A percentile compares a stretch with the other conserved stretches of the same genome.
These are phyloP conservation scores for Solanum microdontum DNA, from an alignment of 257 asterid species.

Conservation along the genomic window DNA sequence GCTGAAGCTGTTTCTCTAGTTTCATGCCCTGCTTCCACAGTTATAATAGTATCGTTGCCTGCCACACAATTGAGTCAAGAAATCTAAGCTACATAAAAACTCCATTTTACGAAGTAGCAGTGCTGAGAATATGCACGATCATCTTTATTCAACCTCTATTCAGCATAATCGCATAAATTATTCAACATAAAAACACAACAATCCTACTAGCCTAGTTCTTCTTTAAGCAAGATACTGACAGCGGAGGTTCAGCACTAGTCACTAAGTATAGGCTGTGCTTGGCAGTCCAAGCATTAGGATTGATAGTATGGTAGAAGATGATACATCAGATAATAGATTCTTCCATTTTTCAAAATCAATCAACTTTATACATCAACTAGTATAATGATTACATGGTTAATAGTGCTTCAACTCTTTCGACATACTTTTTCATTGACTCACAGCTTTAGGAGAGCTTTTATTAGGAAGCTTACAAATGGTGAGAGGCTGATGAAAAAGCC, in stretches of 20 bases:
- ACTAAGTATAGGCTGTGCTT: neutral
- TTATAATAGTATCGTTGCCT: constrained; percentile 51
- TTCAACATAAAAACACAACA: neutral
- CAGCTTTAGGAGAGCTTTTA: neutral
- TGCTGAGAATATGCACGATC: neutral
- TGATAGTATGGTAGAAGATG: neutral
- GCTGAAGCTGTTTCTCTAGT: constrained; percentile 11
- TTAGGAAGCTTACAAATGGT: neutral
- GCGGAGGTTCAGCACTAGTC: neutral
- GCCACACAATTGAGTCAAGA: constrained; percentile 12
- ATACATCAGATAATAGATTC: neutral
- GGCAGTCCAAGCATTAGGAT: neutral
- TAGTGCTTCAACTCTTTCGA: neutral
- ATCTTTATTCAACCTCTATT: neutral
- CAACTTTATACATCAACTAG: neutral
- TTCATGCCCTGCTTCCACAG: constrained; percentile 28
- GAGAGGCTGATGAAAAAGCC: neutral
- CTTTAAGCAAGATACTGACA: neutral
- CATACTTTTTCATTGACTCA: neutral
- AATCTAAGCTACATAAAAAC: neutral
- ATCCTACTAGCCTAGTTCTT: neutral
- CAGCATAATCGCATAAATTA: neutral
- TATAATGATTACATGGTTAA: neutral
- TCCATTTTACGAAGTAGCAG: neutral
- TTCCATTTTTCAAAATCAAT: neutral